Base-by-base conservation (phyloP, 352 stramenopile genomes). In the Phytophthora sansomeana region DNA sequence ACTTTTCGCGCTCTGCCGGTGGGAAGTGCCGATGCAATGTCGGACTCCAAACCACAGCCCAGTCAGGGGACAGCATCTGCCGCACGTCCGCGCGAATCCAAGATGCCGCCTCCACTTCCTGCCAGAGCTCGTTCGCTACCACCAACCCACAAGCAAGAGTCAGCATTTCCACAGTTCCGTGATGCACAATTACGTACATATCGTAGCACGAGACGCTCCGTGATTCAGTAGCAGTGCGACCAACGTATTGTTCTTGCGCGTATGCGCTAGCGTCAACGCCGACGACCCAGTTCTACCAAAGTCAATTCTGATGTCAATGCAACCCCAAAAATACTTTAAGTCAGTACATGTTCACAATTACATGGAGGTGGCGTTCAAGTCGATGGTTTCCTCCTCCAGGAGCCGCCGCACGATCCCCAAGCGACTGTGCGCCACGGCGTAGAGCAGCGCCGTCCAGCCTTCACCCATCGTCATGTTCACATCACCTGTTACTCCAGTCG, bases 401-500 rank as follows among this genome's bases (percentile, higher is more conserved):
- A 95, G 74, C 1, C 77, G 70, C 30, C 69, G 57, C 8, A 83
- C 67, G 13, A 90, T 62, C 16, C 14, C 21, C 38, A 90, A 6
- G 4, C 87, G 81, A 49, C 78, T 76, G 19, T 77, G 54, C n/a
- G 77, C 72, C 8, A 89, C 80, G 1, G 87, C 85, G 43, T 85
- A 87, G 48, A 89, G 75, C 60, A 96, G 70, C 48, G 85, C 85
- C 24, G 77, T 90, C 85, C 85, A 94, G 9, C 75, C 68, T 43
- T 94, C 83, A 3, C 84, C 85, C 17, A 78, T 64, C 36, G 62
- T 77, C 10, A 63, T 74, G 52, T 94, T 93, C 33, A 89, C 78
- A 28, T 91, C 67, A 1, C 66, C 74, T 63, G 39, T 26, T 7
- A 44, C 32, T 5, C 39, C 53, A 4, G 46, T 41, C 1, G 16